These are phyloP conservation scores for Murraya paniculata DNA, from an alignment of 345 rosid species.

Conservation along the genomic window DNA sequence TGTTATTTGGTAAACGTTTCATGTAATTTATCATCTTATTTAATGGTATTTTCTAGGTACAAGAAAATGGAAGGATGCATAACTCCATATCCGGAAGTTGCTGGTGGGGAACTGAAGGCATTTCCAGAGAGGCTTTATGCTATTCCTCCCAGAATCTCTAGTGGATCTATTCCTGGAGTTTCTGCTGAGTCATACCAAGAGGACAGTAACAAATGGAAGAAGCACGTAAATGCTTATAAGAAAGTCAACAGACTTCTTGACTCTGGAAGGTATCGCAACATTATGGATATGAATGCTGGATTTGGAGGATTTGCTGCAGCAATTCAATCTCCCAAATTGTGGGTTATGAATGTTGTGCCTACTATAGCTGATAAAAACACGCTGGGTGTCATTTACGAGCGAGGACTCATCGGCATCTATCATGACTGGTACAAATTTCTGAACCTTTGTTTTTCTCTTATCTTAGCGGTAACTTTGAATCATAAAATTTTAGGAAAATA, in stretches of 20 bases:
- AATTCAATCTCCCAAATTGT: slow-evolving; percentile 60
- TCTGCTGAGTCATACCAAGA: slow-evolving; percentile 78
- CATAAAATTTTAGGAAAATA: background rate
- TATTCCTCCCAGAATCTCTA: slow-evolving; percentile 79
- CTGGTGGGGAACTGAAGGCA: slow-evolving; percentile 60
- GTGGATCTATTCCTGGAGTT: slow-evolving; percentile 83
- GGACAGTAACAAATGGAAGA: slow-evolving; percentile 77
- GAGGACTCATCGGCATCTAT: slow-evolving; percentile 96
- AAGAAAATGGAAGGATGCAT: slow-evolving; percentile 89
- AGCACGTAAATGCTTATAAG: slow-evolving; percentile 83
- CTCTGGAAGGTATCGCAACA: slow-evolving; percentile 88
- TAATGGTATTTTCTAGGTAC: slow-evolving; percentile 52
- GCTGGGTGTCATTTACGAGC: slow-evolving; percentile 76
- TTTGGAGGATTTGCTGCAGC: slow-evolving; percentile 98
- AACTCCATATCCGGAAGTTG: slow-evolving; percentile 81
- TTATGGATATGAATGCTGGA: slow-evolving; percentile 99
- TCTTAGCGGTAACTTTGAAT: background rate
- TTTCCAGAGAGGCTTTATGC: slow-evolving; percentile 85
- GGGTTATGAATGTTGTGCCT: slow-evolving; percentile 99
- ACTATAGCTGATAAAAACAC: slow-evolving; percentile 76
- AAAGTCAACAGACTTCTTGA: slow-evolving; percentile 69
- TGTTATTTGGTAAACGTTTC: background rate
- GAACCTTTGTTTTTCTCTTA: slow-evolving; percentile 6
- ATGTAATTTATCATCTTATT: slow-evolving; percentile 11
- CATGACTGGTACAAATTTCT: slow-evolving; percentile 75